Conservation (phyloP, 805 yeast species). For the Metschnikowia reukaufii region DNA sequence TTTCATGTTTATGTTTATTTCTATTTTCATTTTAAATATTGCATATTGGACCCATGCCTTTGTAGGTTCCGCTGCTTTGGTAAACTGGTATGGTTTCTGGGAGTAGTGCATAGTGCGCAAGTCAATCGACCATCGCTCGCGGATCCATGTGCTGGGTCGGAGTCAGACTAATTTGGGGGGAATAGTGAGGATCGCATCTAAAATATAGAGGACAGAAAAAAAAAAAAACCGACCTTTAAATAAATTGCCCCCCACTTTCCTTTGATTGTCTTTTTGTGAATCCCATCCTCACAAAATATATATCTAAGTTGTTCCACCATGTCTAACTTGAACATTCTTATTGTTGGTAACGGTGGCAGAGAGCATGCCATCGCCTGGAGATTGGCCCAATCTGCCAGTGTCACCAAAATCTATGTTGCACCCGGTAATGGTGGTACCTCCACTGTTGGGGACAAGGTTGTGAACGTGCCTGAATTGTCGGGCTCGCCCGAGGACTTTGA, state of each 20-base stretch:
- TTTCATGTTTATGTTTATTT: not conserved
- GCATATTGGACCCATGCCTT: not conserved
- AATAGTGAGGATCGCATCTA: constrained; percentile 10
- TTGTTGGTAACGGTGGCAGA: constrained; percentile 98
- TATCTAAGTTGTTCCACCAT: constrained; percentile 6
- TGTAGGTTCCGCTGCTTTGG: not conserved
- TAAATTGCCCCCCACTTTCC: not conserved
- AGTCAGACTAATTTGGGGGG: constrained; percentile 12
- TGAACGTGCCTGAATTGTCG: constrained; percentile 65
- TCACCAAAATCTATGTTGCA: constrained; percentile 77
- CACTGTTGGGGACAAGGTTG: constrained; percentile 53
- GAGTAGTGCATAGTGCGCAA: constrained; percentile 3
- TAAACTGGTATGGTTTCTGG: not conserved
- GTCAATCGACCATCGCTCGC: not conserved
- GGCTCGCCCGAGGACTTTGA: constrained; percentile 67
- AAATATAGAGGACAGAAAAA: not conserved
- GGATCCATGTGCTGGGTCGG: constrained; percentile 6
- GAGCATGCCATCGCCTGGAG: constrained; percentile 97
- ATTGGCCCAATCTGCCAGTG: constrained; percentile 73
- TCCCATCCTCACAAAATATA: not conserved
- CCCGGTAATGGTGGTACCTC: constrained; percentile 96
- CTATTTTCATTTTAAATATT: not conserved
- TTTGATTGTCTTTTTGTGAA: not conserved
- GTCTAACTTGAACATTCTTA: constrained; percentile 46
- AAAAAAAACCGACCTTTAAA: not conserved